A percentile compares a stretch with the other conserved stretches of the same genome.
These are phyloP conservation scores for Lanmaoa rubissima DNA, from an alignment of 768 basidiomycete species.

Conservation along the genomic window DNA sequence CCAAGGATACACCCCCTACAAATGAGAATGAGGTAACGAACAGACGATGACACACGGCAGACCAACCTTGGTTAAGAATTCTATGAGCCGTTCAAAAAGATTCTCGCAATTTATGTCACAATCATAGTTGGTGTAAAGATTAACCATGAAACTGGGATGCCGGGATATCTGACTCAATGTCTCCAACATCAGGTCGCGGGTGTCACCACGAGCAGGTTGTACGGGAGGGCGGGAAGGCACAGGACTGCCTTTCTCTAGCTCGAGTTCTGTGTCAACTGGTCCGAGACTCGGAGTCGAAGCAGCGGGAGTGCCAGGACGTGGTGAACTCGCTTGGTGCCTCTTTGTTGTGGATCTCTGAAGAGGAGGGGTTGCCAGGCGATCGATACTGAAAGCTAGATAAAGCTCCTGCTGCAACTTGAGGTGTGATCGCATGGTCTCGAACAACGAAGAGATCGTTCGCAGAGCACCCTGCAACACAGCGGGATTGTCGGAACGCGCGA, in stretches of 20 bases:
- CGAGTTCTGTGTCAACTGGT: slow-evolving; percentile 37
- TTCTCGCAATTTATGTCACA: slow-evolving; percentile 97
- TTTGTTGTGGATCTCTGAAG: slow-evolving; percentile 31
- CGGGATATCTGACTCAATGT: slow-evolving; percentile 78
- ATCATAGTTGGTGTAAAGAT: slow-evolving; percentile 95
- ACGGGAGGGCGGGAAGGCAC: slow-evolving; percentile 58
- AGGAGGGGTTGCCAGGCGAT: slow-evolving; percentile 71
- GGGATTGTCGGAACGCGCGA: slow-evolving; percentile 87
- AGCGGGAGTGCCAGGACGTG: slow-evolving; percentile 51
- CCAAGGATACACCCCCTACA: slow-evolving; percentile 76
- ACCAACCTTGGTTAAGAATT: slow-evolving; percentile 82
- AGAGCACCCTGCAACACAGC: slow-evolving; percentile 77
- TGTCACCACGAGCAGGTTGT: slow-evolving; percentile 81
- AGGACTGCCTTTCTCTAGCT: slow-evolving; percentile 47
- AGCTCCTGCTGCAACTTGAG: slow-evolving; percentile 95
- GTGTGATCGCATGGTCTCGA: slow-evolving; percentile 81
- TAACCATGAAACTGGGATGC: slow-evolving; percentile 90
- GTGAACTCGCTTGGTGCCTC: slow-evolving; percentile 41
- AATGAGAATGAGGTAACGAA: slow-evolving; percentile 5
- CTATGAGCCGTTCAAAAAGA: slow-evolving; percentile 84
- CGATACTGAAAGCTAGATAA: slow-evolving; percentile 91
- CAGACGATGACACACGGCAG: neutral
- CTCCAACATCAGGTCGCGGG: slow-evolving; percentile 87
- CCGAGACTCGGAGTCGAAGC: slow-evolving; percentile 43
- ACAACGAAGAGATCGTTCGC: slow-evolving; percentile 83